Evolutionary conservation across 192 early-diverging fungal species (phyloP), one percentile per base, ranked within the genome.

Genomic region (Podila minutissima): DNA sequence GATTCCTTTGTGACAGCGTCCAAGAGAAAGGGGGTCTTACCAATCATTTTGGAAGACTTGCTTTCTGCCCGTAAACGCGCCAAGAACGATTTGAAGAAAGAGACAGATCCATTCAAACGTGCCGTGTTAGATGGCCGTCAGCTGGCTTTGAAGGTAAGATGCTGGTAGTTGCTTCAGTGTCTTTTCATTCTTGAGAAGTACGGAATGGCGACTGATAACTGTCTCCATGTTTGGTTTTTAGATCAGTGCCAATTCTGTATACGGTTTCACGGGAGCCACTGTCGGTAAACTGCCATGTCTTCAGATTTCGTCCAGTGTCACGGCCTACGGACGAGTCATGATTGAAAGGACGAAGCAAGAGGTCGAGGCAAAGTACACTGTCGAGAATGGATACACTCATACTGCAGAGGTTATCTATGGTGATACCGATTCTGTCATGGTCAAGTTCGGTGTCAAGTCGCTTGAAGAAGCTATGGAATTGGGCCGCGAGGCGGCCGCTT

Each of bases 381-480:
- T 96, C 19, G 90, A 78, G 20, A 99, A 99, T 74, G 96, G 95
- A 19, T 98, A 97, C 69, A 75, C 91, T 46, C 88, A 94, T 69
- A 91, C 97, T 72, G 96, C 97, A 0, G 85, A 89, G 29, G 96
- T 99, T 62, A 97, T 99, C 67, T 99, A 98, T 78, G 98, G 98
- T 55, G 98, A 99, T 78, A 99, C 97, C 0, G 97, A 99, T 88
- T 99, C 98, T 8, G 95, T 99, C 31, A 98, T 99, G 98, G 94
- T 99, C 58, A 97, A 97, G 63, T 99, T 99, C 91, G 98, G 98
- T 31, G 88, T 89, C 13, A 82, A 88, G 41, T 85, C 76, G 60
- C 87, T 98, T 38, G 91, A 84, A 24, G 93, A 97, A 12, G 90
- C 96, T 5, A 98, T 99, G 98, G 81, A 88, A 41, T 77, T 97